Conservation (phyloP, 305 asterid species). For the Striga hermonthica region DNA sequence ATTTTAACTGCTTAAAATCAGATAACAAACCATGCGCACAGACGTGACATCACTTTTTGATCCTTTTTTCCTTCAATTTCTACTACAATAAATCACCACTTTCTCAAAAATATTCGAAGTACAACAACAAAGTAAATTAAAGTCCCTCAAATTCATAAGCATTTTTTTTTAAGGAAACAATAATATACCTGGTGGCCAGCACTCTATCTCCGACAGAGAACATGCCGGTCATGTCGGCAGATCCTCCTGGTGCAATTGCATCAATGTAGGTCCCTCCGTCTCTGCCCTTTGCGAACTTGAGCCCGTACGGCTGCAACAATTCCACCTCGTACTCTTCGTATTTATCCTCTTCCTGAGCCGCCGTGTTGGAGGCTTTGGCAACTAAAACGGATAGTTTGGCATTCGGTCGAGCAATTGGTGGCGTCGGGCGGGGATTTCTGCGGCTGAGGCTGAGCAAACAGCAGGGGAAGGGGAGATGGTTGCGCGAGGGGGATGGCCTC, state of each 20-base stretch:
- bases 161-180: background rate
- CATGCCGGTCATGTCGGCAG: conserved; percentile 70
- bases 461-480: conserved; percentile 43
- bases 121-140: too few relatives aligned
- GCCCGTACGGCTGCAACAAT: conserved; percentile 73
- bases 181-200: conserved; percentile 78
- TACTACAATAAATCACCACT: too few relatives aligned
- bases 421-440: conserved; percentile 25
- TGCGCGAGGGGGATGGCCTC: conserved; percentile 26
- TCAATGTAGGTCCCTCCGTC: conserved; percentile 95
- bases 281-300: conserved; percentile 78
- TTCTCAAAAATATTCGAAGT: too few relatives aligned
- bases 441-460: conserved; percentile 45
- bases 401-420: conserved; percentile 27
- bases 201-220: conserved; percentile 94
- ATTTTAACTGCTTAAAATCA: conserved; percentile 25
- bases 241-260: conserved; percentile 84
- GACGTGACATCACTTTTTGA: background rate
- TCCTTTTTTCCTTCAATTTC: too few relatives aligned
- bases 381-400: conserved; percentile 30
- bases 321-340: conserved; percentile 83
- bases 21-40: conserved; percentile 16
- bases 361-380: conserved; percentile 51
- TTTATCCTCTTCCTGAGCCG: conserved; percentile 23
- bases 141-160: too few relatives aligned